These are phyloP conservation scores for Phytomonas francai DNA, from an alignment of 208 protist species.

Conservation along the genomic window DNA sequence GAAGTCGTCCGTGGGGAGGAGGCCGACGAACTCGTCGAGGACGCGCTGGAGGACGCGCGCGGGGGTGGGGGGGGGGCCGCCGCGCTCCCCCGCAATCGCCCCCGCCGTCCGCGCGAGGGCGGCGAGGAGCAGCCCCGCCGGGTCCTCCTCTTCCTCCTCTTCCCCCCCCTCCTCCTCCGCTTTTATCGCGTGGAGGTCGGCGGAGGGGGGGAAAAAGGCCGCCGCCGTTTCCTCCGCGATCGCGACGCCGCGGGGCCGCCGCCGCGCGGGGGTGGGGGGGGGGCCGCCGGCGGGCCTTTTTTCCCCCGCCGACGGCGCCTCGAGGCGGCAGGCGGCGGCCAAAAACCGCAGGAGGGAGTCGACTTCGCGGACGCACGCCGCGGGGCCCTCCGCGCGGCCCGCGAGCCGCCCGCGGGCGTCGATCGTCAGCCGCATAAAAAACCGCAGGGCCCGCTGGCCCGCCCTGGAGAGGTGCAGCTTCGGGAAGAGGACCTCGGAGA, in stretches of 20 bases:
- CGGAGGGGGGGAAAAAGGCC: constrained; percentile 11
- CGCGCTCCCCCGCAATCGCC: neutral
- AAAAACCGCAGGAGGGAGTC: neutral
- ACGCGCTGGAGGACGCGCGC: constrained; percentile 39
- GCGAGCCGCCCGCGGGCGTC: constrained; percentile 29
- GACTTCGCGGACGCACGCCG: neutral
- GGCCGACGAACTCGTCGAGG: constrained; percentile 67
- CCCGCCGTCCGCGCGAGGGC: neutral
- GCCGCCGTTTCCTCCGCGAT: constrained; percentile 15
- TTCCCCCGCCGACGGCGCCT: too few species aligned
- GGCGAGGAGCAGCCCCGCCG: neutral
- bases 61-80: constrained; percentile 12
- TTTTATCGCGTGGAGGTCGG: constrained; percentile 5
- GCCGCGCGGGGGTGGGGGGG: too few species aligned
- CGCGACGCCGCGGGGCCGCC: neutral
- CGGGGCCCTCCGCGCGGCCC: constrained; percentile 1
- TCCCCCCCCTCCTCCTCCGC: constrained; percentile 1
- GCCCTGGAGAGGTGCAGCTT: constrained; percentile 37
- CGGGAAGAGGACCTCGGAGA: constrained; percentile 20
- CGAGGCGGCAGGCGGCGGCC: neutral
- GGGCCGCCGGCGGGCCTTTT: too few species aligned
- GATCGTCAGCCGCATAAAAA: constrained; percentile 26
- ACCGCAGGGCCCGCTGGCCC: constrained; percentile 31
- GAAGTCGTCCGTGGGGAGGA: constrained; percentile 70
- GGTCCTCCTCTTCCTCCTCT: neutral